Evolutionary conservation across 805 yeast species (phyloP).

Genomic region (Nakazawaea pomicola): DNA sequence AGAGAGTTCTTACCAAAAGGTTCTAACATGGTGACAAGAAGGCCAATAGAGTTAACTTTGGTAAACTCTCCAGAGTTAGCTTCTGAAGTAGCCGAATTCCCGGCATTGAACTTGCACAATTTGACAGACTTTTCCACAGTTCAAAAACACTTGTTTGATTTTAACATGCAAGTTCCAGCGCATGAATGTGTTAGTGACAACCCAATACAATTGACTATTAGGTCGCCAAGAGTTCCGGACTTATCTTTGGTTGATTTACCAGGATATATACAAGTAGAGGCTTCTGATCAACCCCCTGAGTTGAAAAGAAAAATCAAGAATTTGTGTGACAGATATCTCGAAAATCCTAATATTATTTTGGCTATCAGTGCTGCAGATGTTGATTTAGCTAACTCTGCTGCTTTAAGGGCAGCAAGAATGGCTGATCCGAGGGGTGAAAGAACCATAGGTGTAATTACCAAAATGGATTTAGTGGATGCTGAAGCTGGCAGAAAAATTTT

Average conservation of each 20-base stretch:
- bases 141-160: constrained; percentile 78
- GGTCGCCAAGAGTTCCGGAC: constrained; percentile 89
- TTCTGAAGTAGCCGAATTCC: constrained; percentile 89
- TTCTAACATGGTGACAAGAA: constrained; percentile 94
- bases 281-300: constrained; percentile 90
- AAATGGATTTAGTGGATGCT: constrained; percentile 84
- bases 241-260: constrained; percentile 92
- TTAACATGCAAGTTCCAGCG: constrained; percentile 89
- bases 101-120: constrained; percentile 77
- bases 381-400: constrained; percentile 93
- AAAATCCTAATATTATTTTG: constrained; percentile 87
- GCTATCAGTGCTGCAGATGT: constrained; percentile 98
- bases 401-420: constrained; percentile 79
- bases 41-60: constrained; percentile 93
- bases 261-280: constrained; percentile 95
- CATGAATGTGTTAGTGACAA: constrained; percentile 85
- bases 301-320: constrained; percentile 74
- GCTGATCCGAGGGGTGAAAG: constrained; percentile 95
- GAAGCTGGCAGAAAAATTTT: constrained; percentile 62
- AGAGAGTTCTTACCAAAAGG: constrained; percentile 97
- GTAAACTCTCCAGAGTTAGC: constrained; percentile 78
- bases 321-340: constrained; percentile 80
- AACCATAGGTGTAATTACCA: constrained; percentile 94
- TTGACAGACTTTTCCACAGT: constrained; percentile 86
- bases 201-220: constrained; percentile 88